Conservation (phyloP, 495 filamentous ascomycete species). For the Echria macrotheca region DNA sequence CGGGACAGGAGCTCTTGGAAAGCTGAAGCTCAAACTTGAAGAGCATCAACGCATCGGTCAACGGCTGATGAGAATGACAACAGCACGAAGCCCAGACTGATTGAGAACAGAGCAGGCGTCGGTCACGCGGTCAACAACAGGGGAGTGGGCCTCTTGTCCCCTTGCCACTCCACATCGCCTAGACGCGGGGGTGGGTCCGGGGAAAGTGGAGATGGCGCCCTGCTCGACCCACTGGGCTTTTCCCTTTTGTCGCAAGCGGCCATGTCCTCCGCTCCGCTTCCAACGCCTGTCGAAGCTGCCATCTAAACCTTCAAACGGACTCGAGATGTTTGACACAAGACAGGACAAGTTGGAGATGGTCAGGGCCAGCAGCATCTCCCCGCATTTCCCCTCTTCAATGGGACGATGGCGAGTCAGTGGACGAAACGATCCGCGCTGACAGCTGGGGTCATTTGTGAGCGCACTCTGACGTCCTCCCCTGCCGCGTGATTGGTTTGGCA, state of each 20-base stretch:
- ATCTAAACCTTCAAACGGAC: neutral
- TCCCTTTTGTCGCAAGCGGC: neutral
- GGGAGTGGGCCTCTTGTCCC: constrained; percentile 16
- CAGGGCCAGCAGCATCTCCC: neutral
- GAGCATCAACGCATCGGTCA: no score
- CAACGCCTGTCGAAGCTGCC: no score
- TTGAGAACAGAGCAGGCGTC: no score
- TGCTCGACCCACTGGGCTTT: constrained; percentile 11
- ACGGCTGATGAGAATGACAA: no score
- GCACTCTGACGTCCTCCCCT: constrained; percentile 24
- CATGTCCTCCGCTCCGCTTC: neutral
- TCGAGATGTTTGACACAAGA: neutral
- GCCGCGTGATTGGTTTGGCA: constrained; percentile 27
- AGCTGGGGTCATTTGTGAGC: constrained; percentile 8
- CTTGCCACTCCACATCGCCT: constrained; percentile 11
- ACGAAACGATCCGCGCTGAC: constrained; percentile 9
- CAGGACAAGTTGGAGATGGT: neutral
- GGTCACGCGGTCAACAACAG: neutral
- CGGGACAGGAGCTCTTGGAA: no score
- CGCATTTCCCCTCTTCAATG: constrained; percentile 2
- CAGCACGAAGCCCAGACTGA: no score
- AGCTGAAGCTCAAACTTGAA: no score
- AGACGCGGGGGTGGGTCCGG: constrained; percentile 24
- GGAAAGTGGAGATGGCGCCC: constrained; percentile 23
- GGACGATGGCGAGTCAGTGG: no score